Percentiles rank a stretch among this genome's conserved stretches.
Evolutionary conservation across 2,329 filamentous ascomycete species (phyloP).

Genomic region (Coniochaeta pulveracea): DNA sequence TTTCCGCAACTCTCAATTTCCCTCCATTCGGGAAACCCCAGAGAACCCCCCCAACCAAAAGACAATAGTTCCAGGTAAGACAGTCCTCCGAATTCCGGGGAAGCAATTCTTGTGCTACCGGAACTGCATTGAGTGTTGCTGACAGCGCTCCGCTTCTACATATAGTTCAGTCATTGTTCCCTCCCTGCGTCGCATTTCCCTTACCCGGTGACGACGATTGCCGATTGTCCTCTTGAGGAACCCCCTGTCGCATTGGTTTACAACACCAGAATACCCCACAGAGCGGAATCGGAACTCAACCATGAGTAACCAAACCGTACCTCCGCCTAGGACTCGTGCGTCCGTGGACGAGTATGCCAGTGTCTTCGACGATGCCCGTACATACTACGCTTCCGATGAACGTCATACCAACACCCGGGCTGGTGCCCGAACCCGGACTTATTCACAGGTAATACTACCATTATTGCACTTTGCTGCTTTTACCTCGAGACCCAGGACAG

Average conservation of each 20-base stretch:
- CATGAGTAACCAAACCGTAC: background rate
- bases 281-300: too few relatives aligned
- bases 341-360: conserved; percentile 32
- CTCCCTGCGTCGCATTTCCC: too few relatives aligned
- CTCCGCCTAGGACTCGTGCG: conserved; percentile 13
- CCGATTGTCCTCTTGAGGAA: too few relatives aligned
- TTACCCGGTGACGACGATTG: too few relatives aligned
- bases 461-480: background rate
- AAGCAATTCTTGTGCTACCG: too few relatives aligned
- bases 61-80: conserved; percentile 3
- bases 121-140: too few relatives aligned
- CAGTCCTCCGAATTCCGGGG: background rate
- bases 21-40: conserved; percentile 1
- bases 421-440: conserved; percentile 41
- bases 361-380: conserved; percentile 45
- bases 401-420: conserved; percentile 34
- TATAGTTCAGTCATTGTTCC: too few relatives aligned
- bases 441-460: conserved; percentile 36
- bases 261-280: too few relatives aligned
- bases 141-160: too few relatives aligned
- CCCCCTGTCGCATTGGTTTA: too few relatives aligned
- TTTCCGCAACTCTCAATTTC: conserved; percentile 2
- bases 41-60: conserved; percentile 3
- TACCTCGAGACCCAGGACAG: background rate
- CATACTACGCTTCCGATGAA: conserved; percentile 46